Conservation (phyloP, 2,329 filamentous ascomycete species). For the Aspergillus sp. region DNA sequence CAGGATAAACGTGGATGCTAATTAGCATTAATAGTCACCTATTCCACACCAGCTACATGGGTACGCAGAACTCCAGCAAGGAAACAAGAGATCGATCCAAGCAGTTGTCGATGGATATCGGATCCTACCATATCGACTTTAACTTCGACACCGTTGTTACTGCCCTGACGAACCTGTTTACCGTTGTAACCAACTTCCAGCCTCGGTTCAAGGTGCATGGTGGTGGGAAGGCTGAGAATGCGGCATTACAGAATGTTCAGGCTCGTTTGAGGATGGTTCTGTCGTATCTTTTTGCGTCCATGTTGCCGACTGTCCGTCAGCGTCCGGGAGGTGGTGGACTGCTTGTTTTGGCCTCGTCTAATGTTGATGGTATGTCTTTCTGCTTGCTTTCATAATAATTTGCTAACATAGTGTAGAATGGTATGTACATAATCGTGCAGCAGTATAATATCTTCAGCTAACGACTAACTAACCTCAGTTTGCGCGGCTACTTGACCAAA, state of each 20-base stretch:
- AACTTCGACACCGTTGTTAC: conserved; percentile 63
- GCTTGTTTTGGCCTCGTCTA: conserved; percentile 59
- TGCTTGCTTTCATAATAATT: neutral
- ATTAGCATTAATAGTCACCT: conserved; percentile 30
- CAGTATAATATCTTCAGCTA: too few relatives aligned
- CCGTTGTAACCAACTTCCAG: conserved; percentile 51
- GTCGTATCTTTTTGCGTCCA: conserved; percentile 56
- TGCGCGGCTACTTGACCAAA: conserved; percentile 57
- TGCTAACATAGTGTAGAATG: conserved; percentile 18
- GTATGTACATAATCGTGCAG: conserved; percentile 7
- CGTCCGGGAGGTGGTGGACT: conserved; percentile 50
- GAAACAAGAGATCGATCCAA: conserved; percentile 62
- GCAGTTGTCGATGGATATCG: conserved; percentile 53
- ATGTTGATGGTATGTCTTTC: conserved; percentile 45
- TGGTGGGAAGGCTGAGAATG: conserved; percentile 52
- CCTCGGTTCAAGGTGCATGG: conserved; percentile 58
- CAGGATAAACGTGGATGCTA: neutral
- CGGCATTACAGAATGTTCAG: conserved; percentile 61
- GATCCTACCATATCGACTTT: conserved; percentile 62
- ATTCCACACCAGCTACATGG: conserved; percentile 62
- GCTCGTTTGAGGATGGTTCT: conserved; percentile 59
- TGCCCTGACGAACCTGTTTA: conserved; percentile 53
- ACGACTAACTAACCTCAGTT: conserved; percentile 31
- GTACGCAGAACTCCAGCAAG: conserved; percentile 56
- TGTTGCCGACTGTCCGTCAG: conserved; percentile 52